Percentiles rank a stretch among this genome's conserved stretches.
phyloP scores from a whole-genome alignment of 805 yeast species.

The Brettanomyces sp. region DNA sequence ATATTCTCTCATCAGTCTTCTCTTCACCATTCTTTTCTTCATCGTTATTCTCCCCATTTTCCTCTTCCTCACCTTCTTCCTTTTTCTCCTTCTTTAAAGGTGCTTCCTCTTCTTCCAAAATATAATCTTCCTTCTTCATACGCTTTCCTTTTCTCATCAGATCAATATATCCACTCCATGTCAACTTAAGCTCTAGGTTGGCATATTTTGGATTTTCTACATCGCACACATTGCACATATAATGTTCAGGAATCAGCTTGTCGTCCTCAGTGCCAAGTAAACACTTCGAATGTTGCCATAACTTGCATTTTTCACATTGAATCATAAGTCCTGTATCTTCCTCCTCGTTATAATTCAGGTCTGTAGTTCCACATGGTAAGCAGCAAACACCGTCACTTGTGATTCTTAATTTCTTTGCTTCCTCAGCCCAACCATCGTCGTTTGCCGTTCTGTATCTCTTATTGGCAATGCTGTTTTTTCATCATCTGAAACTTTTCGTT shows the following conservation, averaged over 20 bases:
- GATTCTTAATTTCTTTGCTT: conserved; percentile 18
- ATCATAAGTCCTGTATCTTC: conserved; percentile 47
- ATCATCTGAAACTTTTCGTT: background rate
- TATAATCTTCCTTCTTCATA: background rate
- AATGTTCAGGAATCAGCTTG: conserved; percentile 34
- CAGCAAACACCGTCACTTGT: conserved; percentile 41
- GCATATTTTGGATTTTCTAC: conserved; percentile 25
- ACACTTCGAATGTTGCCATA: conserved; percentile 69
- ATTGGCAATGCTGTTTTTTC: no score
- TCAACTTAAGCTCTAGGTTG: conserved; percentile 23
- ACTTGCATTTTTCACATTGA: conserved; percentile 54
- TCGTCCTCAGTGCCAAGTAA: conserved; percentile 37
- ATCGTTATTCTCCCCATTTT: conserved; percentile 2
- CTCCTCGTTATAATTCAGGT: conserved; percentile 48
- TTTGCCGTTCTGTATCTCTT: no score
- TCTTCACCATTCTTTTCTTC: conserved; percentile 1
- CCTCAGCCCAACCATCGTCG: background rate
- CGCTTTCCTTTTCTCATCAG: conserved; percentile 1
- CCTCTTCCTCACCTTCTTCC: conserved; percentile 8
- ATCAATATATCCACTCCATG: conserved; percentile 20
- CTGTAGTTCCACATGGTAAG: conserved; percentile 51
- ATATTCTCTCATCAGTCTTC: background rate
- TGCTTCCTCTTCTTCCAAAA: conserved; percentile 5
- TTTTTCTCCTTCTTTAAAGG: no score
- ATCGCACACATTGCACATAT: conserved; percentile 48